These are phyloP conservation scores for Exophiala calicioides DNA, from an alignment of 2,329 filamentous ascomycete genomes.

Conservation along the genomic window DNA sequence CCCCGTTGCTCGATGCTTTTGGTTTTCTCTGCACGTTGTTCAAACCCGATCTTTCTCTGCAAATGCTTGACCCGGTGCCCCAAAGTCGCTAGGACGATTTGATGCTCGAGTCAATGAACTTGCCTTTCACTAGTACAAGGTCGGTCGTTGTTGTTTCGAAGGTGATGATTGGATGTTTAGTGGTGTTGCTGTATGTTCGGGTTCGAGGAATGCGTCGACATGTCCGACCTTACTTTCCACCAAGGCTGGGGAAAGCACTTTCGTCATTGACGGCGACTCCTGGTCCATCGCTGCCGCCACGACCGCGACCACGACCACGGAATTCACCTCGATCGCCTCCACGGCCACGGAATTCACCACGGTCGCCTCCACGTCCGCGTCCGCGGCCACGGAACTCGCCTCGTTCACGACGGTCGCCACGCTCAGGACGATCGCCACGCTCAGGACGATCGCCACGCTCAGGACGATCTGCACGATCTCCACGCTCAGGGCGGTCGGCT, in stretches of 20 bases:
- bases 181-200: conserved; percentile 2
- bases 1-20: conserved; percentile 25
- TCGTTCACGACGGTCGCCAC: conserved; percentile 47
- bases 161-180: conserved; percentile 11
- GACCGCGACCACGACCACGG: conserved; percentile 40
- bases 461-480: conserved; percentile 38
- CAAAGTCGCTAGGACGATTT: conserved; percentile 18
- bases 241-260: conserved; percentile 32
- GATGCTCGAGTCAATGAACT: conserved; percentile 19
- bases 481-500: conserved; percentile 47
- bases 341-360: conserved; percentile 38
- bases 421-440: conserved; percentile 43
- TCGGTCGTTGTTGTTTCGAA: conserved; percentile 16
- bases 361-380: conserved; percentile 49
- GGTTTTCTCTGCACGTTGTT: conserved; percentile 9
- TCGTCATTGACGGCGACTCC: conserved; percentile 30
- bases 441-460: conserved; percentile 35
- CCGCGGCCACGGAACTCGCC: conserved; percentile 48
- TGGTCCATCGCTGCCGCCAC: conserved; percentile 31
- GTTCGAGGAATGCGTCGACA: too few relatives aligned
- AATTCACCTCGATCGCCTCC: conserved; percentile 35
- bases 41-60: conserved; percentile 19
- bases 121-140: conserved; percentile 27
- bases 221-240: conserved; percentile 28
- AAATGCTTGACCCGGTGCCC: conserved; percentile 18